Base-by-base conservation (phyloP, 805 yeast genomes). In the Pichia nanzhaoensis region DNA sequence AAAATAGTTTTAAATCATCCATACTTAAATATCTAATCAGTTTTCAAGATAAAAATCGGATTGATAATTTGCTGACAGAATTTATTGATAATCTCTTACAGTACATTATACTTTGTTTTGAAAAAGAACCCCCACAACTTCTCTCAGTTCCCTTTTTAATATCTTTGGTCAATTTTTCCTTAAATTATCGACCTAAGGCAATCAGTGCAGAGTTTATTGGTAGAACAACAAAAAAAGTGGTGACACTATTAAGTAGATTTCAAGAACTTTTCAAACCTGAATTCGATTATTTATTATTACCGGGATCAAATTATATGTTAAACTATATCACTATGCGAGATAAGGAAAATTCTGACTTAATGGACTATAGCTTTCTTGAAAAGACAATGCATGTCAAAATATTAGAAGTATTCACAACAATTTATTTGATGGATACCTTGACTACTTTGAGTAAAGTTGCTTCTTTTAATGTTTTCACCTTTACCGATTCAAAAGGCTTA, bases 181-280 rank as follows among this genome's bases (percentile, higher is more conserved):
- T 82, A 5, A 69, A 61, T 18, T 85, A 79, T 60, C 68, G 85
- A 55, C 81, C 85, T 1, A 74, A 75, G 45, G 89, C 91, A 1
- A 68, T 81, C 1, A 66, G 65, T 18, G 60, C 55, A 32, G 54
- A 57, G 13, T 64, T 71, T 20, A 63, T 68, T 52, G 68, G 55
- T 41, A 55, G 56, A 34, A 44, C 61, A 3, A 54, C 67, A 9
- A 50, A 50, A 2, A 58, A 63, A 40, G 52, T 56, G 4, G 52
- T 59, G 31, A 61, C 31, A 22, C 45, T 61, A n/a, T 36, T 62
- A 13, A 39, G 39, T n/a, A 41, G 48, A n/a, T 60, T 53, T 44
- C 51, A 56, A 2, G 48, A 52, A 34, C 51, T 62, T 2, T 45
- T 66, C 20, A 62, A 61, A 41, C 61, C 59, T 27, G 65, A 61